phyloP scores from a whole-genome alignment of 163 green algal genomes.

The Chlorella variabilis region DNA sequence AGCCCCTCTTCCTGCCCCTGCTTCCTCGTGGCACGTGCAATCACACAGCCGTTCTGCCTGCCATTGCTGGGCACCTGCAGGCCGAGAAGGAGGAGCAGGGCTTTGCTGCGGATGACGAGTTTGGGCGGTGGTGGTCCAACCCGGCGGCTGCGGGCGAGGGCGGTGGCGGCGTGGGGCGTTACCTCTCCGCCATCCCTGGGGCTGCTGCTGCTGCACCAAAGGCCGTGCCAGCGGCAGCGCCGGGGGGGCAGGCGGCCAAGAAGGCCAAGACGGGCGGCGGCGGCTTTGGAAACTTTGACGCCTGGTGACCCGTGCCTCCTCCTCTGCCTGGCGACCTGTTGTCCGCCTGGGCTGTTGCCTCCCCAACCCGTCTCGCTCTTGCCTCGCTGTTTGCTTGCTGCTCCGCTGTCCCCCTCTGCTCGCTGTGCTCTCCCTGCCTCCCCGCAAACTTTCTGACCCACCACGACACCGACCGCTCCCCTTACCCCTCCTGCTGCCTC shows the following conservation, averaged over 20 bases:
- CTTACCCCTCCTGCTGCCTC: too few species aligned
- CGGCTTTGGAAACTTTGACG: constrained; percentile 65
- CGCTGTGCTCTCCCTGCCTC: too few species aligned
- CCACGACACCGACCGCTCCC: too few species aligned
- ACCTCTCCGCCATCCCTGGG: constrained; percentile 46
- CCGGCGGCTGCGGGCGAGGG: constrained; percentile 18
- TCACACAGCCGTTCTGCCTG: too few species aligned
- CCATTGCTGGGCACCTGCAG: constrained; percentile 17
- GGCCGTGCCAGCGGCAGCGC: not conserved
- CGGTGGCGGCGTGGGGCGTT: constrained; percentile 64
- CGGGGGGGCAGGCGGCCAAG: constrained; percentile 35
- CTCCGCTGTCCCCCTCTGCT: too few species aligned
- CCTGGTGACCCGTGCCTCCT: constrained; percentile 37
- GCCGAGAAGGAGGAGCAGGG: constrained; percentile 45
- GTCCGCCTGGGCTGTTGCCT: too few species aligned
- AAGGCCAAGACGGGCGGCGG: constrained; percentile 50
- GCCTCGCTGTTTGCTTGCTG: not conserved
- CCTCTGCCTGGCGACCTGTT: not conserved
- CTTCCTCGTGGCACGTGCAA: not conserved
- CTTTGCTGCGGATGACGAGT: constrained; percentile 52
- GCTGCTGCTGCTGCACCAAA: not conserved
- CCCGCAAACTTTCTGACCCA: too few species aligned
- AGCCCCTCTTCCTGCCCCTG: not conserved
- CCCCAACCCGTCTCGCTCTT: too few species aligned
- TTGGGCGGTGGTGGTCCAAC: constrained; percentile 61